Evolutionary conservation across 495 filamentous ascomycete species (phyloP), one percentile per base, ranked within the genome.

Genomic region (Podospora pseudocomata): DNA sequence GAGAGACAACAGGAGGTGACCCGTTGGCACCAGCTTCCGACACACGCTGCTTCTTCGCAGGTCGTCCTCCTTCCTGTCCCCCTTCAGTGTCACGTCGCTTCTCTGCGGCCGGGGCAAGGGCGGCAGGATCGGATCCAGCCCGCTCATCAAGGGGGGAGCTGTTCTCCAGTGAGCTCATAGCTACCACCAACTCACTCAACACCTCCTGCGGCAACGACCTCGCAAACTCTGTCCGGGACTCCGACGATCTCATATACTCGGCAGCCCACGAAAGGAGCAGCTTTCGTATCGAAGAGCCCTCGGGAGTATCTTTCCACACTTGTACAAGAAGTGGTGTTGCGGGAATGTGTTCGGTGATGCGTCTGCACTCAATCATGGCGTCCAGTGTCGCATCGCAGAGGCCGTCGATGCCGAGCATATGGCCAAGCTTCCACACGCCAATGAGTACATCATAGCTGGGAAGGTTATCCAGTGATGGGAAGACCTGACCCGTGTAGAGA

Each of bases 251-350:
- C 76, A 85, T 85, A 64, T 86, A 85, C 66, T 86, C 85, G 4
- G 84, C 84, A 18, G 84, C 84, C 85, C 85, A 86, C n/a, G 74
- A 75, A 16, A 86, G 76, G 18, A 86, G 78, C 26, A 86, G 80
- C 57, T 76, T 78, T n/a, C 85, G 79, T 49, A 86, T 83, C 16
- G 81, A 79, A 9, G 83, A 86, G 32, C 83, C 85, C 66, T 85
- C 83, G 0, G 84, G 83, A 4, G 83, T 84, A 61, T 86, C 83
- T 30, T 81, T 78, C 85, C 85, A 86, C 27, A 83, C 84, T 65
- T 84, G 80, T 0, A 86, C 81, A 11, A 86, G 77, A 1, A 86
- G 78, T 5, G 82, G 79, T 0, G 85, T 83, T 9, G 83, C 81
- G 7, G 85, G 85, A 39, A 86, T 85, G 53, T 76, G 75, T 28